Conservation (phyloP, 805 yeast species). For the Myxozyma lipomycoides region DNA sequence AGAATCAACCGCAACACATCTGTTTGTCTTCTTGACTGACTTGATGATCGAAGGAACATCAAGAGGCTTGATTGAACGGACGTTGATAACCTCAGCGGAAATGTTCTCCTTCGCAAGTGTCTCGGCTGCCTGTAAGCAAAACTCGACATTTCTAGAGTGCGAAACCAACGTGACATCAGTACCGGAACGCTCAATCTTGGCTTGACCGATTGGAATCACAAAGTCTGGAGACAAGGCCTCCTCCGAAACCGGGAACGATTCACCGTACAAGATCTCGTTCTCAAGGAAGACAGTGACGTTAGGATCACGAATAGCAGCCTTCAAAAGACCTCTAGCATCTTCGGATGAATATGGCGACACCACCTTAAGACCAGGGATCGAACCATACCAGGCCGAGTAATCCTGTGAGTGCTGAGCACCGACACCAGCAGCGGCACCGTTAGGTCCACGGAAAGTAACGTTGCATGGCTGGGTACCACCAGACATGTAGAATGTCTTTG, state of each 20-base stretch:
- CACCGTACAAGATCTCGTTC: constrained; percentile 93
- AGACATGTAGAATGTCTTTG: constrained; percentile 97
- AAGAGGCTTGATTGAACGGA: constrained; percentile 95
- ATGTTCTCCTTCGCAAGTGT: constrained; percentile 76
- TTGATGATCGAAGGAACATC: constrained; percentile 81
- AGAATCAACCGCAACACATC: constrained; percentile 91
- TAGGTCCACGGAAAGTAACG: constrained; percentile 98
- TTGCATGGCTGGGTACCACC: constrained; percentile 98
- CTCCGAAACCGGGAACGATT: constrained; percentile 80
- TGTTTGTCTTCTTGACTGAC: constrained; percentile 94
- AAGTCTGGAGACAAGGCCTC: constrained; percentile 86
- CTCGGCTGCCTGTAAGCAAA: constrained; percentile 87
- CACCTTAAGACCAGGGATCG: constrained; percentile 97
- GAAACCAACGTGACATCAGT: constrained; percentile 83
- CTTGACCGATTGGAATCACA: constrained; percentile 89
- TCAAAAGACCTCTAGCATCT: constrained; percentile 91
- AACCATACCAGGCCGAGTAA: constrained; percentile 96
- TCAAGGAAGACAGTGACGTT: constrained; percentile 95
- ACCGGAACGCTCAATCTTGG: constrained; percentile 93
- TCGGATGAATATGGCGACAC: constrained; percentile 92
- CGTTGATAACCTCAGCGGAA: constrained; percentile 87
- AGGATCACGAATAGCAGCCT: constrained; percentile 97
- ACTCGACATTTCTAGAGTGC: constrained; percentile 86
- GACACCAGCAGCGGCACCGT: constrained; percentile 99
- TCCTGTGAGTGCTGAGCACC: constrained; percentile 99